Conservation (phyloP, 2,329 filamentous ascomycete species). For the Fusarium multiceps region DNA sequence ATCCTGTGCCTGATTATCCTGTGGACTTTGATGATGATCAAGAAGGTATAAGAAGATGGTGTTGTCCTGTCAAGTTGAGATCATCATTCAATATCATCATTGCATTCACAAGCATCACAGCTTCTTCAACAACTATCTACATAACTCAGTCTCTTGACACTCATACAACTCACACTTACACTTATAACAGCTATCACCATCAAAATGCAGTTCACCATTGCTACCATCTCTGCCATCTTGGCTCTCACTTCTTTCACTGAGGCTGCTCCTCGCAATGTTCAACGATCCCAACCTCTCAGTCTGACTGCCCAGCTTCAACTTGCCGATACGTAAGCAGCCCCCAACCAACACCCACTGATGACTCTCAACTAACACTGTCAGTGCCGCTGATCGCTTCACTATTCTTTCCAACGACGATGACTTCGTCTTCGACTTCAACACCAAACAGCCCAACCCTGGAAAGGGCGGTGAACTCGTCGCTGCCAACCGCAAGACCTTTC, state of each 20-base stretch:
- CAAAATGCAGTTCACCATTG: slow-evolving; percentile 48
- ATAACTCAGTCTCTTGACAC: neutral
- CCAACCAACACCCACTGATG: neutral
- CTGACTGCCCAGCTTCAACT: slow-evolving; percentile 54
- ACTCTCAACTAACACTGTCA: slow-evolving; percentile 40
- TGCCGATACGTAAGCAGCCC: slow-evolving; percentile 52
- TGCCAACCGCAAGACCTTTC: slow-evolving; percentile 67
- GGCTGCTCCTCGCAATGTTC: slow-evolving; percentile 41
- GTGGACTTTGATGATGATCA: neutral
- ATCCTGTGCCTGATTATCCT: slow-evolving; percentile 15
- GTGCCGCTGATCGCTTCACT: slow-evolving; percentile 56
- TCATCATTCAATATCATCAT: slow-evolving; percentile 37
- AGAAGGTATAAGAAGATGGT: slow-evolving; percentile 41
- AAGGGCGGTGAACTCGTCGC: slow-evolving; percentile 61
- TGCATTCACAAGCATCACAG: slow-evolving; percentile 10
- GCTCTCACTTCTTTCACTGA: slow-evolving; percentile 52
- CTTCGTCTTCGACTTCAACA: slow-evolving; percentile 63
- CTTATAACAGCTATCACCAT: slow-evolving; percentile 41
- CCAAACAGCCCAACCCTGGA: slow-evolving; percentile 37
- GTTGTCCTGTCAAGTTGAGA: slow-evolving; percentile 24
- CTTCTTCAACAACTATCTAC: neutral
- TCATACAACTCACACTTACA: neutral
- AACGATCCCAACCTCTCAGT: slow-evolving; percentile 42
- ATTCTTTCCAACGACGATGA: slow-evolving; percentile 57
- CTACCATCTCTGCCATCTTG: slow-evolving; percentile 53